Evolutionary conservation across 176 grass and related monocot genomes (phyloP), one percentile per base, ranked within the genome.

Genomic region (Rhynchospora pubera): DNA sequence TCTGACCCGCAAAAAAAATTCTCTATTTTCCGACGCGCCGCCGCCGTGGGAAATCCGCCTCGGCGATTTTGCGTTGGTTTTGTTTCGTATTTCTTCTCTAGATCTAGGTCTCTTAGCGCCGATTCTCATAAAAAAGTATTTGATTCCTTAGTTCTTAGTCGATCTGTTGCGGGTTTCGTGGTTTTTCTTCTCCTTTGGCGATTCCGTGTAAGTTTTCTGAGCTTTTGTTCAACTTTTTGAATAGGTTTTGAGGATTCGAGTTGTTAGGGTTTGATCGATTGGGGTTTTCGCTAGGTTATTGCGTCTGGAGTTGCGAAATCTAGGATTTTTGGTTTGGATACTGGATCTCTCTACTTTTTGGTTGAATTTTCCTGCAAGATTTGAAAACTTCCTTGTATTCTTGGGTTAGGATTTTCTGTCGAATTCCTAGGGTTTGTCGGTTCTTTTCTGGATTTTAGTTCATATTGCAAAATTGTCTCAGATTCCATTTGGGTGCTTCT

Each of bases 211-310:
- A 48, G 51, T 26, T 60, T 45, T 21, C 46, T 34, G 32, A 71
- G 14, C 43, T 71, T 71, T 62, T 62, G 16, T 21, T 18, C 2
- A 24, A 4, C 5, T 21, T 8, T 44, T 80, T 62, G 12, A 11
- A 61, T 76, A 21, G 47, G 23, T 6, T 76, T 52, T 52, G 21
- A n/a, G 24, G 78, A 80, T 58, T 63, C 10, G 18, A 26, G 43
- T 19, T 22, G 30, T 44, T 65, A 81, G 58, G 79, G 61, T 82
- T 82, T 82, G 43, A 32, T 45, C 42, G 34, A 47, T 80, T 62
- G 56, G 58, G 18, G 57, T 21, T 80, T 45, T 80, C 1, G 78
- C 14, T 16, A 24, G 55, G 56, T 62, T 62, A 5, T 34, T 12
- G 8, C 18, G 10, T 75, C 56, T 79, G 52, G 52, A 16, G 6